Base-by-base conservation (phyloP, 306 rosid genomes). In the Acacia crassicarpa region DNA sequence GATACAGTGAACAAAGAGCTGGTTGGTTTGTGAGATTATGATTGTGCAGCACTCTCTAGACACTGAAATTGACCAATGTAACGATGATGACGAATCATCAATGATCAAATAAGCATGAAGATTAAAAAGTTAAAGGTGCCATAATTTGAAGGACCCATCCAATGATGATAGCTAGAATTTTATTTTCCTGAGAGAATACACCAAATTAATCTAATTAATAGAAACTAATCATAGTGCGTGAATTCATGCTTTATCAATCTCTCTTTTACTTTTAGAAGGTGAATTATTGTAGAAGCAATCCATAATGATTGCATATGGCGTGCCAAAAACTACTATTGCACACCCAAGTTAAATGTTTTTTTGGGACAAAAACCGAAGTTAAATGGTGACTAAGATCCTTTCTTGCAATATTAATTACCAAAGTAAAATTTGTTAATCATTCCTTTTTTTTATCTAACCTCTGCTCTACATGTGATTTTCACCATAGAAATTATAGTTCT, bases 81-180 rank as follows among this genome's bases (percentile, higher is more conserved):
- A 78, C 82, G 81, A 84, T 87, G 67, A 84, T 82, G 70, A 66
- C 80, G 70, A 66, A 82, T 67, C 76, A 83, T 67, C 72, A 83
- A 67, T 86, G 80, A 86, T 81, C 68, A 78, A 78, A 80, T 73
- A 86, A 85, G 85, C 88, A 83, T 73, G 87, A 53, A 74, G 78
- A 81, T 81, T 82, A 77, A 78, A 78, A 83, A 75, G 82, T 82
- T 76, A 75, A 82, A 82, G 86, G 53, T 79, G 75, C 69, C 87
- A 85, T 82, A 67, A 90, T 83, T 61, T 58, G 12, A 49, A 40
- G 76, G 88, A 38, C 87, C 88, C 86, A 75, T 85, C 30, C 35
- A 38, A n/a, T 86, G 78, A 90, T 86, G 80, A 90, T 84, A 78
- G 53, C 83, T 45, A 76, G 82, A 88, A 87, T 89, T 85, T 83